Base-by-base conservation (phyloP, 1,139 yeast genomes). In the Yamadazyma diddensiae region DNA sequence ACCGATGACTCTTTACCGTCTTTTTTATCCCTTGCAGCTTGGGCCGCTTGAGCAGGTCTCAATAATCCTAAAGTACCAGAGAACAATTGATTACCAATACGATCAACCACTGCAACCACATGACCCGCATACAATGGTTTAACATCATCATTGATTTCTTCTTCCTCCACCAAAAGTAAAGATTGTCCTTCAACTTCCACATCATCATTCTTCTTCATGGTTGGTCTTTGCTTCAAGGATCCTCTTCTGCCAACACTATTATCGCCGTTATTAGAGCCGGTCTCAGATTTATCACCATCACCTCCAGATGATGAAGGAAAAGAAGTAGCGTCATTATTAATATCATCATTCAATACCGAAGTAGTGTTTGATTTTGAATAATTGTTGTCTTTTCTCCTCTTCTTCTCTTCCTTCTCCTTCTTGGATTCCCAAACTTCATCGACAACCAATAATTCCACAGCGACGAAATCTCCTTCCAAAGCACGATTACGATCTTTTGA, bases 401-500 rank as follows among this genome's bases (percentile, higher is more conserved):
- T 92, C 62, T 92, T 92, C 49, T 92, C 98, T 56, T 92, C 98
- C 57, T 92, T 92, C 58, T 92, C 98, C 54, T 88, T 83, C 57
- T 90, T 92, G 15, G 95, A 82, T 26, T 81, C 90, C 98, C 98
- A 92, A 21, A 92, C 98, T 55, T 92, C 98, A 57, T 92, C 97
- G 16, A 92, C 98, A 13, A 86, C 87, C 38, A 92, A 73, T 41
- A 92, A 71, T 57, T 92, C 98, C 15, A 92, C 88, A 0, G 98
- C 98, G 21, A 92, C 98, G 38, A 87, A 66, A 56, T 92, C 98
- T 34, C 97, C 97, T 61, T 92, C 98, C 34, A 92, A 68, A 8
- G 98, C 97, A 55, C 98, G 80, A 59, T 92, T 92, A 56, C 98
- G 85, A 59, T 92, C 98, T 57, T 92, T 92, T n/a, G 97, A 90